Evolutionary conservation across 2,329 filamentous ascomycete species (phyloP).

Genomic region (Colletotrichum costaricense): DNA sequence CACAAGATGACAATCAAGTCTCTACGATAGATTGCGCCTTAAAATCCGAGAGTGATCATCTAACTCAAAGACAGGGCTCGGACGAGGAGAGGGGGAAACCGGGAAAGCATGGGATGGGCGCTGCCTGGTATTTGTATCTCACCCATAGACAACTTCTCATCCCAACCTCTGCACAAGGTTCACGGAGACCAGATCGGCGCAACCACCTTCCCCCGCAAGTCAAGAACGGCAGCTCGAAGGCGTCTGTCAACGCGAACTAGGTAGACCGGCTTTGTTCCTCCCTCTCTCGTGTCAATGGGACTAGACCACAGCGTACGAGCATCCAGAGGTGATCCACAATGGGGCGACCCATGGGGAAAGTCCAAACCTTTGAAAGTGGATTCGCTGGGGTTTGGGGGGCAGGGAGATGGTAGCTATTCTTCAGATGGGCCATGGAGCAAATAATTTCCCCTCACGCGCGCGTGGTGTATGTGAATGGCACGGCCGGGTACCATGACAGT

Average conservation of each 20-base stretch:
- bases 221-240: background rate
- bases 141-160: constrained; percentile 1
- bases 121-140: constrained; percentile 21
- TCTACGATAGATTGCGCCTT: background rate
- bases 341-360: constrained; percentile 14
- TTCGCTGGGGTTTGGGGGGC: constrained; percentile 11
- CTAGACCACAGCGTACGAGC: background rate
- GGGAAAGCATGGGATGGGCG: background rate
- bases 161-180: background rate
- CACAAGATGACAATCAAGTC: background rate
- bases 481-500: background rate
- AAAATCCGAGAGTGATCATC: background rate
- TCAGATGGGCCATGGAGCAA: constrained; percentile 8
- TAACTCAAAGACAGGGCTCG: background rate
- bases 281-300: background rate
- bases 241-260: background rate
- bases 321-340: constrained; percentile 1
- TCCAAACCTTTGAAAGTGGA: constrained; percentile 9
- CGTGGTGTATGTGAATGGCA: background rate
- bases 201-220: constrained; percentile 20
- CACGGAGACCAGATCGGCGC: background rate
- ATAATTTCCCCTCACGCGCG: background rate
- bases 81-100: background rate
- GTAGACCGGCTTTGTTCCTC: background rate
- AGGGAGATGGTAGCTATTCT: background rate